Evolutionary conservation across 164 flowering plant genomes (phyloP).

Genomic region (Santalum album): DNA sequence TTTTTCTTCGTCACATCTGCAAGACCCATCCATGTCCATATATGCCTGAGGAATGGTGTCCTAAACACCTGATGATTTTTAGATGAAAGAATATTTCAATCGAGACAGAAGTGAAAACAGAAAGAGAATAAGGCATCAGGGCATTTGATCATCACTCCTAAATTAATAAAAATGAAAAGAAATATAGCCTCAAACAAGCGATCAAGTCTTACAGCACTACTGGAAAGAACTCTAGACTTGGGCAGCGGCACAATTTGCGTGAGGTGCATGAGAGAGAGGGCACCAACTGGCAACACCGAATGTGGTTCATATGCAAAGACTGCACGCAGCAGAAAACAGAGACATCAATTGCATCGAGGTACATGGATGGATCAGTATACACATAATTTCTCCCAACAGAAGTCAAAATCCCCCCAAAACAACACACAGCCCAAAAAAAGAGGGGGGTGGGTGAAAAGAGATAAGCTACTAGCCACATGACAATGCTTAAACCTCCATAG

Average conservation of each 20-base stretch:
- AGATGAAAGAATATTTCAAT: not conserved
- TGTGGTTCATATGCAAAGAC: slow-evolving; percentile 96
- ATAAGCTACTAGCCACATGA: too few species aligned
- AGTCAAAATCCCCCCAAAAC: too few species aligned
- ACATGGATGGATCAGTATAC: too few species aligned
- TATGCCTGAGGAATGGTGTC: slow-evolving; percentile 83
- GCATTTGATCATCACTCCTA: not conserved
- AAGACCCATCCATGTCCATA: slow-evolving; percentile 96
- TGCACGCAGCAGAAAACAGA: slow-evolving; percentile 30
- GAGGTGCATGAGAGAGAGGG: slow-evolving; percentile 61
- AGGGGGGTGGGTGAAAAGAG: too few species aligned
- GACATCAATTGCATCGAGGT: not conserved
- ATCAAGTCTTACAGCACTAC: slow-evolving; percentile 61
- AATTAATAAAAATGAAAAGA: too few species aligned
- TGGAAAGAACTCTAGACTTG: slow-evolving; percentile 82
- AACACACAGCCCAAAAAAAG: too few species aligned
- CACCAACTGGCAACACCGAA: slow-evolving; percentile 94
- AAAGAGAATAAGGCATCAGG: not conserved
- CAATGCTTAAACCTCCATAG: too few species aligned
- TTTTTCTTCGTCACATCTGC: slow-evolving; percentile 69
- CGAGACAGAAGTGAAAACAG: not conserved
- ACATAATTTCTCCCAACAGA: too few species aligned
- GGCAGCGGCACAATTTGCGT: slow-evolving; percentile 84
- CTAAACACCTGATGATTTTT: slow-evolving; percentile 55
- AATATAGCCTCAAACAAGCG: not conserved